Base-by-base conservation (phyloP, 2,329 filamentous ascomycete genomes). In the Fusarium nygamai region DNA sequence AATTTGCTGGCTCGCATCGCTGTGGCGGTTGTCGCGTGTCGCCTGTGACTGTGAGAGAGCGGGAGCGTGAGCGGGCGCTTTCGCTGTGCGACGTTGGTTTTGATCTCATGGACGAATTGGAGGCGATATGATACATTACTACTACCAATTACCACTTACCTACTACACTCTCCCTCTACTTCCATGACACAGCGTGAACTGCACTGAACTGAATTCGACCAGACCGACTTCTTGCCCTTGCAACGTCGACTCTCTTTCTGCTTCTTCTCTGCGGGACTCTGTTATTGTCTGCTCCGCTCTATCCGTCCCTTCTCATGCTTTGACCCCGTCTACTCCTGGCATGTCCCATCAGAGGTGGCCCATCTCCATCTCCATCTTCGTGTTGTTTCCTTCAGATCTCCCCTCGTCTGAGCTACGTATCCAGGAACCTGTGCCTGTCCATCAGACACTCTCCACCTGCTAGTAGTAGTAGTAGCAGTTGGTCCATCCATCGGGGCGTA, bases 1-100 rank as follows among this genome's bases (percentile, higher is more conserved):
- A 51, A 54, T 56, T 56, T 44, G 44, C 68, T 54, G 57, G 43
- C n/a, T 59, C 67, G 62, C 64, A 62, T 64, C 61, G 62, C 65
- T 61, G 71, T 76, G 71, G 72, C 71, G 68, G 71, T 67, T 72
- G 71, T 72, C 71, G 64, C 74, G 71, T 66, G 64, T 73, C 74
- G 58, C 56, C 36, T 36, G 47, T 19, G 41, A 38, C 41, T 44
- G 20, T 48, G 41, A 27, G 43, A 36, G 41, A 50, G 33, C 24
- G 34, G 46, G 56, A 29, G 56, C 36, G 46, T 66, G 51, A 61
- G 63, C 44, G 54, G 65, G 63, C 63, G 63, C 63, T 51, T 38
- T 56, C 51, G 57, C 67, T 73, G 72, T 77, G 75, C 73, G 75
- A 77, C 75, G 75, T 77, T 77, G 75, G 62, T 59, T 77, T 54